Evolutionary conservation across 345 rosid genomes (phyloP).

Genomic region (Physaria fendleri): DNA sequence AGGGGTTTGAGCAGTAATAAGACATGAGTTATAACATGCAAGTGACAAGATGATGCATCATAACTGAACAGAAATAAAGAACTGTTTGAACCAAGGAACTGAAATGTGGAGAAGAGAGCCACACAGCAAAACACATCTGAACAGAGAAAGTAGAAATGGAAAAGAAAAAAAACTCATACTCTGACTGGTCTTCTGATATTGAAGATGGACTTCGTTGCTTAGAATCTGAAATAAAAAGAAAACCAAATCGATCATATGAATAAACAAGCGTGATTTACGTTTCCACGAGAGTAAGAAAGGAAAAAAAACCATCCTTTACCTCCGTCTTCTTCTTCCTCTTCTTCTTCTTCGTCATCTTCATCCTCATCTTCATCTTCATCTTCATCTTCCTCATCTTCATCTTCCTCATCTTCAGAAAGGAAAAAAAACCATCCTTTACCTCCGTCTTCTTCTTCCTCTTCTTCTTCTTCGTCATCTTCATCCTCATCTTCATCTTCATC

Average conservation of each 20-base stretch:
- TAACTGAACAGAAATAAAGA: not conserved
- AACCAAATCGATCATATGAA: slow-evolving; percentile 18
- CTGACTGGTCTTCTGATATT: slow-evolving; percentile 56
- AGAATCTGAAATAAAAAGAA: slow-evolving; percentile 40
- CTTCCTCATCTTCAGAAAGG: too few relatives aligned
- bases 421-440: not conserved
- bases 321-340: slow-evolving; percentile 19
- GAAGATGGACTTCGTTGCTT: slow-evolving; percentile 49
- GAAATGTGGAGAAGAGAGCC: slow-evolving; percentile 6
- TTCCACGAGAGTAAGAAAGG: slow-evolving; percentile 18
- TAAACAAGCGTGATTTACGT: slow-evolving; percentile 2
- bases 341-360: too few relatives aligned
- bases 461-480: slow-evolving; percentile 1
- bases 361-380: too few relatives aligned
- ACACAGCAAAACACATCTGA: not conserved
- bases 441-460: slow-evolving; percentile 20
- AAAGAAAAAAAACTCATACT: slow-evolving; percentile 37
- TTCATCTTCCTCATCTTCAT: not conserved
- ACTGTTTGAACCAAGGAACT: slow-evolving; percentile 10
- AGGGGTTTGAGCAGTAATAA: not conserved
- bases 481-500: slow-evolving; percentile 8
- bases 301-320: slow-evolving; percentile 21
- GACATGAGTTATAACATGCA: slow-evolving; percentile 37
- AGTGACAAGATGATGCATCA: slow-evolving; percentile 7
- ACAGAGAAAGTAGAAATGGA: not conserved